Percentiles rank a stretch among this genome's conserved stretches.
These are phyloP conservation scores for Yarrowia yakushimensis DNA, from an alignment of 805 yeast genomes.

Conservation along the genomic window DNA sequence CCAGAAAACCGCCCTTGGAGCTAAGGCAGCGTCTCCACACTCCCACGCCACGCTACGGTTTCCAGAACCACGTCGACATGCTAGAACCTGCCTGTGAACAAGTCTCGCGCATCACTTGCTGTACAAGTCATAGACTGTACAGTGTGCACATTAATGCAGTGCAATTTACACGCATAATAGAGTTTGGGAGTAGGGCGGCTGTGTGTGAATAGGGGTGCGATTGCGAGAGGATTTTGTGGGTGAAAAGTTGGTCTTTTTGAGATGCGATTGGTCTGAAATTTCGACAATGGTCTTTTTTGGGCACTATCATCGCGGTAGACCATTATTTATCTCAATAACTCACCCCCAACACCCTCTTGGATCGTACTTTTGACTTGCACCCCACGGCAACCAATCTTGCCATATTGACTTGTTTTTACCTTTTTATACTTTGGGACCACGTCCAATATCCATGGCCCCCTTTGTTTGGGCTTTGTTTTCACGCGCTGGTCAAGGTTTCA, in stretches of 20 bases:
- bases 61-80: background rate
- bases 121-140: background rate
- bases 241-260: background rate
- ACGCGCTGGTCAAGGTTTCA: slow-evolving; percentile 16
- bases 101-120: slow-evolving; percentile 20
- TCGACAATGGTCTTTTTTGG: too few relatives aligned
- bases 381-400: background rate
- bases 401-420: slow-evolving; percentile 5
- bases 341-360: background rate
- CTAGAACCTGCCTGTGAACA: background rate
- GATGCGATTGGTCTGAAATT: background rate
- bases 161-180: slow-evolving; percentile 2
- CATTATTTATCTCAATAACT: too few relatives aligned
- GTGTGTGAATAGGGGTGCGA: background rate
- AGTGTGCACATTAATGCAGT: background rate
- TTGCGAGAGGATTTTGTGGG: too few relatives aligned
- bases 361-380: background rate
- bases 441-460: slow-evolving; percentile 17
- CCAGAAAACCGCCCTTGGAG: too few relatives aligned
- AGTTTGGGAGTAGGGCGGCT: slow-evolving; percentile 18
- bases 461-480: slow-evolving; percentile 7
- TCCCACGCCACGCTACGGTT: too few relatives aligned
- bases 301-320: too few relatives aligned
- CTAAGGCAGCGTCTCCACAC: too few relatives aligned
- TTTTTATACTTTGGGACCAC: background rate